Conservation (phyloP, 441 rosid species). For the Codiaeum variegatum region DNA sequence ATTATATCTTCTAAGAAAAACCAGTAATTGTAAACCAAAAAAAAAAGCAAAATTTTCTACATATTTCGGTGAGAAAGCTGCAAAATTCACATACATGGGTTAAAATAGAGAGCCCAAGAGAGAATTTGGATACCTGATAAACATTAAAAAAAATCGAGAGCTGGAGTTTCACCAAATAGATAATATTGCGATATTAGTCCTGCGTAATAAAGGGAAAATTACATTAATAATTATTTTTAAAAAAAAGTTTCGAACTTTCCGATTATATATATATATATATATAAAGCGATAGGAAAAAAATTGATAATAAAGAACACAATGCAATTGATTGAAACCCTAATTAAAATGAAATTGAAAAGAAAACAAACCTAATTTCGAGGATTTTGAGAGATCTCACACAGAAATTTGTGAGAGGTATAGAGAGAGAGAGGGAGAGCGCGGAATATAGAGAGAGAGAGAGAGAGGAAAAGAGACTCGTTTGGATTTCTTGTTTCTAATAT, state of each 20-base stretch:
- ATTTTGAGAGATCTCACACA: slow-evolving; percentile 5
- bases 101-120: not conserved
- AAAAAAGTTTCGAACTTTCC: not conserved
- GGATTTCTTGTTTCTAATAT: not conserved
- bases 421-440: not conserved
- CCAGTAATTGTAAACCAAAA: not conserved
- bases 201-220: not conserved
- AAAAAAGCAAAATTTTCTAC: not conserved
- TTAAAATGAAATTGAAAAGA: not conserved
- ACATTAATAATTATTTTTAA: not conserved
- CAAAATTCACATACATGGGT: not conserved
- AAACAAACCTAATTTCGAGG: not conserved
- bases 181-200: not conserved
- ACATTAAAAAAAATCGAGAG: slow-evolving; percentile 13
- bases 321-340: not conserved
- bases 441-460: too few relatives aligned
- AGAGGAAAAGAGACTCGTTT: not conserved
- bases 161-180: slow-evolving; percentile 1
- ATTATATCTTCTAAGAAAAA: not conserved
- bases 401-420: slow-evolving; percentile 3
- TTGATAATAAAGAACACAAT: not conserved
- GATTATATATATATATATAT: not conserved
- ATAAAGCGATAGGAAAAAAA: not conserved
- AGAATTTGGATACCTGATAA: slow-evolving; percentile 1
- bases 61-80: not conserved